Percentiles rank a stretch among this genome's conserved stretches.
These are phyloP conservation scores for Russula griseocarnosa DNA, from an alignment of 768 basidiomycete species.

Conservation along the genomic window DNA sequence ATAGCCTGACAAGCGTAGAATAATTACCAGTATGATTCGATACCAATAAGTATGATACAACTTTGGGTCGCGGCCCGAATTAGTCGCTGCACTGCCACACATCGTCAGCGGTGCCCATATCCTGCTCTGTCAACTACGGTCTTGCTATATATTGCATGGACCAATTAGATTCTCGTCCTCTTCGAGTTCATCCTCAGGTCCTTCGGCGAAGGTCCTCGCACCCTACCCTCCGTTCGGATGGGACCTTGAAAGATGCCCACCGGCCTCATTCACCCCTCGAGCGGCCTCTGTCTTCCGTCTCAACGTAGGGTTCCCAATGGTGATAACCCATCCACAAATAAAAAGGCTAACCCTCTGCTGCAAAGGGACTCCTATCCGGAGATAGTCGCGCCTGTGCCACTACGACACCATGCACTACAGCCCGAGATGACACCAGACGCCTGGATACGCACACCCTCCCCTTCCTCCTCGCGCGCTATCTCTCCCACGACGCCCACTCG, in stretches of 20 bases:
- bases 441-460: conserved; percentile 25
- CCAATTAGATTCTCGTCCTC: conserved; percentile 2
- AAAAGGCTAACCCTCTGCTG: conserved; percentile 2
- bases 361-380: conserved; percentile 15
- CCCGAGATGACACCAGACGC: conserved; percentile 8
- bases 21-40: conserved; percentile 5
- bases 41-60: not conserved
- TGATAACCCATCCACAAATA: not conserved
- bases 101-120: not conserved
- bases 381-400: conserved; percentile 19
- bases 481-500: conserved; percentile 38
- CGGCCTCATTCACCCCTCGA: conserved; percentile 11
- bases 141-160: conserved; percentile 12
- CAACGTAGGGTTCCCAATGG: conserved; percentile 10
- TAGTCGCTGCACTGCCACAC: not conserved
- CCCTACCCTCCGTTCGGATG: conserved; percentile 12
- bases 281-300: conserved; percentile 2
- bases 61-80: conserved; percentile 3
- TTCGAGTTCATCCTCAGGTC: not conserved
- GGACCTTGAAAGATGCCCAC: conserved; percentile 5
- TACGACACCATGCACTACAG: conserved; percentile 19
- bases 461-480: conserved; percentile 11
- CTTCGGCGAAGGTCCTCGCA: conserved; percentile 17
- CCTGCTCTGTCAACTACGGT: not conserved
- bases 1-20: conserved; percentile 28